Percentiles rank a stretch among this genome's conserved stretches.
These are phyloP conservation scores for Polytolypa hystricis DNA, from an alignment of 2,329 filamentous ascomycete genomes.

Conservation along the genomic window DNA sequence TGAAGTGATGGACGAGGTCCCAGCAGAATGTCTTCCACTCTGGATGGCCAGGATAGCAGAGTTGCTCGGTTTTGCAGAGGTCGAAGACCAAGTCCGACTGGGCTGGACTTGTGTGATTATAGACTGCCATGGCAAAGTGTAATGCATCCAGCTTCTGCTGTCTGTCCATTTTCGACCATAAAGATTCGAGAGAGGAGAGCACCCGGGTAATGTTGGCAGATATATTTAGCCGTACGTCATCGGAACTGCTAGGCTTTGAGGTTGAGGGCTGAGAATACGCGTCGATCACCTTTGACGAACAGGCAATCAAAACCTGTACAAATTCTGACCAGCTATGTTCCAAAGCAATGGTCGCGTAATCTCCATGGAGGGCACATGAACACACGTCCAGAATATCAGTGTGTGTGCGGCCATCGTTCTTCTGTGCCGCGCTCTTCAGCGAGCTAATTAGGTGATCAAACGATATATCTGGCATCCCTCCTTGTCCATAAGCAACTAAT, in stretches of 20 bases:
- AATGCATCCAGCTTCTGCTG: slow-evolving; percentile 27
- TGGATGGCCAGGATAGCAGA: slow-evolving; percentile 24
- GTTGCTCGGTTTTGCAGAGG: slow-evolving; percentile 22
- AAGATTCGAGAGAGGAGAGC: slow-evolving; percentile 23
- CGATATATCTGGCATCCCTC: slow-evolving; percentile 26
- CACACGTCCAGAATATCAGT: slow-evolving; percentile 32
- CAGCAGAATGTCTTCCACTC: slow-evolving; percentile 25
- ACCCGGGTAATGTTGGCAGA: slow-evolving; percentile 28
- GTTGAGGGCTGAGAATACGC: slow-evolving; percentile 17
- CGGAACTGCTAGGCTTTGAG: slow-evolving; percentile 17
- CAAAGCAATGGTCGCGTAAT: slow-evolving; percentile 23
- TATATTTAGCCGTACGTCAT: slow-evolving; percentile 28
- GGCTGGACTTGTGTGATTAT: slow-evolving; percentile 26
- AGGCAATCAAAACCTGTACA: slow-evolving; percentile 24
- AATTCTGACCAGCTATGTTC: slow-evolving; percentile 18
- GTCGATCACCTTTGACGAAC: slow-evolving; percentile 24
- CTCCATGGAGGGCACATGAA: slow-evolving; percentile 29
- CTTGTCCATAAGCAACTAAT: slow-evolving; percentile 28
- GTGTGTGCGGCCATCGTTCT: slow-evolving; percentile 28
- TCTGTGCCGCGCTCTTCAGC: slow-evolving; percentile 23
- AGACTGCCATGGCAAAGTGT: slow-evolving; percentile 25
- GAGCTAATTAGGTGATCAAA: slow-evolving; percentile 28
- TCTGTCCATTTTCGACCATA: slow-evolving; percentile 27
- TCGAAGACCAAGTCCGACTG: slow-evolving; percentile 30
- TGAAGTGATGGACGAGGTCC: slow-evolving; percentile 26